Evolutionary conservation across 2,329 filamentous ascomycete species (phyloP).

Genomic region (Cercospora citrullina): DNA sequence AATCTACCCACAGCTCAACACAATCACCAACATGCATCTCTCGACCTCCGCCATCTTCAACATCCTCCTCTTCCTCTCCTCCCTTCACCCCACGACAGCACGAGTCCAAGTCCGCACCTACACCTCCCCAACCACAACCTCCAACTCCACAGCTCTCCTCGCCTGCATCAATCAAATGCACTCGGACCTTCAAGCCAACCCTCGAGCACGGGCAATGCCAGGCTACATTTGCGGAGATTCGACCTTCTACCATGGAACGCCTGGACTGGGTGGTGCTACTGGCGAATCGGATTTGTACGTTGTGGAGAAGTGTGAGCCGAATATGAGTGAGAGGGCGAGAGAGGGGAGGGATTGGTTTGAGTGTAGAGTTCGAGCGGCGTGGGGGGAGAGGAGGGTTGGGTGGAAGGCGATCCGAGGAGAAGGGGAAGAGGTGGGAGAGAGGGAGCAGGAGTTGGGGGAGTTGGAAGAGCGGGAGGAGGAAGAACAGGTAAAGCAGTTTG

Average conservation of each 20-base stretch:
- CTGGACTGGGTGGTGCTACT: background rate
- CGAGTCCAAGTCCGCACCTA: background rate
- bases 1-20: too few relatives aligned
- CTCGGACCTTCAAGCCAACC: background rate
- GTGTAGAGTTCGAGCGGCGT: background rate
- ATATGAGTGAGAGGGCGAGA: background rate
- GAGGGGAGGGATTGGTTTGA: background rate
- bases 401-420: background rate
- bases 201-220: background rate
- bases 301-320: background rate
- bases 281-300: background rate
- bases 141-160: background rate
- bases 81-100: background rate
- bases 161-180: background rate
- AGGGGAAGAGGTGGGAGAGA: background rate
- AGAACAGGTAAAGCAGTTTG: too few relatives aligned
- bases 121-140: background rate
- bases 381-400: background rate
- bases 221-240: background rate
- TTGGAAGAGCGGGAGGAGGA: background rate
- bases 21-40: background rate
- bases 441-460: background rate
- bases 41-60: background rate
- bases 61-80: background rate
- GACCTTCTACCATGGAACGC: background rate